These are phyloP conservation scores for Pelargonium cotyledonis DNA, from an alignment of 441 rosid species.

Conservation along the genomic window DNA sequence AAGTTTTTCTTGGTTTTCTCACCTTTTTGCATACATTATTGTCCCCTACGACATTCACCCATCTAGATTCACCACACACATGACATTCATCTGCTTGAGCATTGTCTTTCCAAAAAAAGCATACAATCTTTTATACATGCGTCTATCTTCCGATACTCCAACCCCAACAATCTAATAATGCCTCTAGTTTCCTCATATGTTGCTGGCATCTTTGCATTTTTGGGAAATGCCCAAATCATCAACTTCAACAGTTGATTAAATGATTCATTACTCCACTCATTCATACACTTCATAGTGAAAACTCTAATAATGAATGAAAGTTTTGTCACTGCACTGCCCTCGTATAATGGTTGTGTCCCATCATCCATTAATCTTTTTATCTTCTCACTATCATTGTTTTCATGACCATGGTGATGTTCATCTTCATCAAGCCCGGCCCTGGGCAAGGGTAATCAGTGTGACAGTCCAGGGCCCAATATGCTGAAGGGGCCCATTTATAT, in stretches of 20 bases:
- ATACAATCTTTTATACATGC: slow-evolving; percentile 1
- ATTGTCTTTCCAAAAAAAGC: background rate
- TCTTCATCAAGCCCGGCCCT: too few relatives aligned
- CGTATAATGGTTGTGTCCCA: background rate
- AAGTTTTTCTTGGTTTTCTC: slow-evolving; percentile 11
- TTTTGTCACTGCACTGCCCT: background rate
- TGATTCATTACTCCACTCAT: background rate
- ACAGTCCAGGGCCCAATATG: too few relatives aligned
- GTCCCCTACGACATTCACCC: background rate
- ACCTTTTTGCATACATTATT: background rate
- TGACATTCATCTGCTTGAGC: background rate
- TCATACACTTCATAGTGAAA: background rate
- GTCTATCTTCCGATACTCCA: background rate
- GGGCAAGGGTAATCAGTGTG: too few relatives aligned
- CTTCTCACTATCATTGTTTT: background rate
- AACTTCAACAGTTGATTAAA: background rate
- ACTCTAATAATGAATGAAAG: background rate
- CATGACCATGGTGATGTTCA: too few relatives aligned
- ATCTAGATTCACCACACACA: background rate
- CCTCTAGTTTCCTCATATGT: slow-evolving; percentile 8
- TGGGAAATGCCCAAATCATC: background rate
- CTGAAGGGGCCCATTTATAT: too few relatives aligned
- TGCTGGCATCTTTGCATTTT: background rate
- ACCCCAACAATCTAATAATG: background rate
- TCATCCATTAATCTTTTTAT: background rate